Conservation (phyloP, 2,329 filamentous ascomycete genomes). For the Cryphonectria parasitica region DNA sequence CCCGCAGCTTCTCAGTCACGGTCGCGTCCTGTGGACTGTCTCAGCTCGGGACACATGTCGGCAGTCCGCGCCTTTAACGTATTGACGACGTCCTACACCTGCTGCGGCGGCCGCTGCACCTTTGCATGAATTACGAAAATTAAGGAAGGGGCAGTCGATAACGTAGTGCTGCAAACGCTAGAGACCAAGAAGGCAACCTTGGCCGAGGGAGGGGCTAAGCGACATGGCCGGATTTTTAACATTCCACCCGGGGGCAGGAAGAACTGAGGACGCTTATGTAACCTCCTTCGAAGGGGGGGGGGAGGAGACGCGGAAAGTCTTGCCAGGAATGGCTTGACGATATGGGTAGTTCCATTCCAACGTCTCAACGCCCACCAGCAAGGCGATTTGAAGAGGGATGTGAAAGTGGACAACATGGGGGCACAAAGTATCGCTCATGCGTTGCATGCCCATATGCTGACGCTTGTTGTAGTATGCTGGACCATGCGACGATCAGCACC, state of each 20-base stretch:
- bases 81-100: neutral
- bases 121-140: neutral
- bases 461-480: neutral
- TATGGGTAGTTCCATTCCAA: neutral
- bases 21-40: neutral
- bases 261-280: neutral
- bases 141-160: neutral
- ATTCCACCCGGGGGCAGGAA: neutral
- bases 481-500: conserved; percentile 1
- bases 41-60: neutral
- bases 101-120: neutral
- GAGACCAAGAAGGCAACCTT: neutral
- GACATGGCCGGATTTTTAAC: neutral
- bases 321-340: neutral
- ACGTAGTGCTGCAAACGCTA: neutral
- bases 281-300: neutral
- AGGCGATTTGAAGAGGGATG: neutral
- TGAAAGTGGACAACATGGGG: neutral
- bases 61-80: neutral
- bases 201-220: neutral
- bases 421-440: neutral
- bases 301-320: neutral
- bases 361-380: neutral
- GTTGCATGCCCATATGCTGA: neutral
- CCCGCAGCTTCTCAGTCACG: neutral